phyloP scores from a whole-genome alignment of 2,329 filamentous ascomycete genomes.

The Pyricularia sp. region DNA sequence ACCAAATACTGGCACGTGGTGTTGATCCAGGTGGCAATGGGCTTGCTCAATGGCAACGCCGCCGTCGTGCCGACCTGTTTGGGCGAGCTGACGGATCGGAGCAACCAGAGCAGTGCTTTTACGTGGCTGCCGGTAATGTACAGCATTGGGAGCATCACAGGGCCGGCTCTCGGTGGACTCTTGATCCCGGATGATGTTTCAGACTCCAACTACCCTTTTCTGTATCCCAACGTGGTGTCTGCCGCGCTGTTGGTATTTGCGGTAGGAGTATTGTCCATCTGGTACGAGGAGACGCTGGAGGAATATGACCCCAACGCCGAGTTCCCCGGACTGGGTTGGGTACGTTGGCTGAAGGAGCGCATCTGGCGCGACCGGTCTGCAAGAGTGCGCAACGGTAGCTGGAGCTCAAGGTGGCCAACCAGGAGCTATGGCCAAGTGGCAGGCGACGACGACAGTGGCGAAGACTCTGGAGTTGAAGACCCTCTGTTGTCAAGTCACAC shows the following conservation, averaged over 20 bases:
- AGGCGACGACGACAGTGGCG: neutral
- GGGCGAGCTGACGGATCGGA: conserved; percentile 89
- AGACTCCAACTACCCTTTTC: conserved; percentile 58
- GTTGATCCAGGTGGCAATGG: conserved; percentile 81
- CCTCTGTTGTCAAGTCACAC: neutral
- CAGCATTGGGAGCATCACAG: conserved; percentile 85
- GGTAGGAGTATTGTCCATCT: conserved; percentile 64
- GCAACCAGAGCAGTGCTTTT: conserved; percentile 89
- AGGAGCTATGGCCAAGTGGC: conserved; percentile 6
- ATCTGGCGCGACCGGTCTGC: neutral
- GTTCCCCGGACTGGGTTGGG: conserved; percentile 18
- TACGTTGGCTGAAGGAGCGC: neutral
- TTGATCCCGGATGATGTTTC: conserved; percentile 46
- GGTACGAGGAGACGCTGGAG: conserved; percentile 82
- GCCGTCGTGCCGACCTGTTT: conserved; percentile 89
- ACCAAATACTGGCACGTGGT: conserved; percentile 75
- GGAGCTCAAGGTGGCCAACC: conserved; percentile 16
- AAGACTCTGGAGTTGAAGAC: neutral
- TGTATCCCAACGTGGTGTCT: conserved; percentile 73
- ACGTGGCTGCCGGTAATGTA: conserved; percentile 96
- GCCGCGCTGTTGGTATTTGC: conserved; percentile 64
- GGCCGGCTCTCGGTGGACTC: conserved; percentile 81
- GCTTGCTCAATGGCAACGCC: conserved; percentile 88
- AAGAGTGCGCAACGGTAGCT: conserved; percentile 13
- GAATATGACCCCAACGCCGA: conserved; percentile 13